phyloP scores from a whole-genome alignment of 306 rosid genomes.

The Quercus alba region DNA sequence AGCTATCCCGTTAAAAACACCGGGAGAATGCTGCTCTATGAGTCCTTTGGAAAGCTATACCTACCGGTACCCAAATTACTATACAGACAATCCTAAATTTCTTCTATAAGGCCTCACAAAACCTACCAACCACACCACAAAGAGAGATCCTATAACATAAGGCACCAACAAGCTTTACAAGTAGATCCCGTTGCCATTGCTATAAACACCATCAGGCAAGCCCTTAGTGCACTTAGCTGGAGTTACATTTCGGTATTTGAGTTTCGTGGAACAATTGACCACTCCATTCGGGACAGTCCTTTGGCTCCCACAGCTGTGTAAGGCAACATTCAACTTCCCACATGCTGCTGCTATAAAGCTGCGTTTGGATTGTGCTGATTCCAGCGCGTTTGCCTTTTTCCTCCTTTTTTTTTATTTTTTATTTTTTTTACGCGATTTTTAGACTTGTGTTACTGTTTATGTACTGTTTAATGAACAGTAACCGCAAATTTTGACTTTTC shows the following conservation, averaged over 20 bases:
- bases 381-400: no score
- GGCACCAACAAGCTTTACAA: slow-evolving; percentile 27
- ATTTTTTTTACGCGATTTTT: no score
- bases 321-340: no score
- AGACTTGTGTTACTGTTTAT: no score
- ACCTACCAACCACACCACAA: background rate
- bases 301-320: no score
- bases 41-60: slow-evolving; percentile 34
- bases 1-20: slow-evolving; percentile 57
- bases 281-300: no score
- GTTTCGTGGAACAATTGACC: no score
- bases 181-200: slow-evolving; percentile 53
- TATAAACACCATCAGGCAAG: slow-evolving; percentile 39
- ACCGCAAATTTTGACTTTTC: no score
- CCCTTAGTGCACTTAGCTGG: slow-evolving; percentile 28
- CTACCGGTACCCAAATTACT: slow-evolving; percentile 45
- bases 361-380: no score
- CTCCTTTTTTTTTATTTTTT: no score
- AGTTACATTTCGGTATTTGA: slow-evolving; percentile 39
- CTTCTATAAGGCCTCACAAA: slow-evolving; percentile 22
- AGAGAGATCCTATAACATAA: background rate
- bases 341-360: slow-evolving; percentile 86
- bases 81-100: slow-evolving; percentile 40
- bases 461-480: no score
- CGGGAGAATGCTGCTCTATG: slow-evolving; percentile 41